Base-by-base conservation (phyloP, 2,329 filamentous ascomycete species). In the Penicillium olsonii region DNA sequence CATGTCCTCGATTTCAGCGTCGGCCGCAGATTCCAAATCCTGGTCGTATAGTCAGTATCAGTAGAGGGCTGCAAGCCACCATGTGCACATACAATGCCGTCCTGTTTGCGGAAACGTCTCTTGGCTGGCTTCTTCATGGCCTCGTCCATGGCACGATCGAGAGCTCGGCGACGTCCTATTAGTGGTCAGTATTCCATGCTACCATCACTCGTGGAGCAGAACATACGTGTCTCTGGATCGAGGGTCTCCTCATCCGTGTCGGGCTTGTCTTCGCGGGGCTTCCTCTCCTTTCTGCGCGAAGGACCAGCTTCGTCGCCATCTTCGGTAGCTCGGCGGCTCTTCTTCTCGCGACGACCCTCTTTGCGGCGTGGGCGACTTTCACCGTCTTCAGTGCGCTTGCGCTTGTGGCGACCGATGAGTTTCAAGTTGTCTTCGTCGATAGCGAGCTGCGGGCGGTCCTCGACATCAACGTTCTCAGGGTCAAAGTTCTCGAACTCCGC, bases 1-100 rank as follows among this genome's bases (percentile, higher is more conserved):
- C 69, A 99, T 87, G 41, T 87, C 81, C 49, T 90, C 90, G 56
- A 99, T 91, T 65, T 95, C 87, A 37, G 91, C 88, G 68, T 97
- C 94, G 59, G 92, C 88, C 73, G 88, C 87, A 63, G 90, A 87
- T 68, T 96, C 92, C 39, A 97, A 80, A 58, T 97, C 92, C 88
- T 92, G 61, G 9, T 10, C 22, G 7, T 10, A 53, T 24, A 15
- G 39, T 61, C 37, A 55, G 55, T 51, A 52, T 40, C 19, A 9
- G n/a, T 17, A 17, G 6, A 20, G n/a, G 33, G 26, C 11, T 8
- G 12, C 31, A 2, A 37, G 3, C 37, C 17, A 31, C 24, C 19
- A n/a, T 18, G 11, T 29, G 9, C 34, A 78, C 85, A 46, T 78
- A 92, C 88, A 69, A 95, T 91, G 61, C 94, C 92, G 67, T 92